A percentile compares a stretch with the other conserved stretches of the same genome.
Conservation (phyloP, 129 eudicot species). For the Escallonia herrerae region DNA sequence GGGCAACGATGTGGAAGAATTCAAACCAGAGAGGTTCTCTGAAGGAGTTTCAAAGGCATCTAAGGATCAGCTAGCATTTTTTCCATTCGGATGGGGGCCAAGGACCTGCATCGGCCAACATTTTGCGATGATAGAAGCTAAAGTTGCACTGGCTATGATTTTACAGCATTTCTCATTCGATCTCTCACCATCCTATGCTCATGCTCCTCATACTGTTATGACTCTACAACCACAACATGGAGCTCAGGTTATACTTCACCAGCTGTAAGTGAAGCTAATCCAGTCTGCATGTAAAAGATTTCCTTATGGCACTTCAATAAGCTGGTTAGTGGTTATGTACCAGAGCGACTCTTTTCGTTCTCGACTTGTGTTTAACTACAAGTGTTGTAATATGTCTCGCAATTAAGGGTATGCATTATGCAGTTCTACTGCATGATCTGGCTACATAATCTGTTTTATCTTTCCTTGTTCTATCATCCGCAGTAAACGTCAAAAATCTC, state of each 20-base stretch:
- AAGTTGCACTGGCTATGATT: conserved; percentile 54
- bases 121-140: conserved; percentile 52
- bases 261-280: conserved; percentile 2
- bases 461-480: too few relatives aligned
- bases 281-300: background rate
- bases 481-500: too few relatives aligned
- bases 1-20: conserved; percentile 58
- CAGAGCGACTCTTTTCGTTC: too few relatives aligned
- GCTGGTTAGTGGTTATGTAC: background rate
- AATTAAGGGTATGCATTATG: background rate
- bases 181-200: conserved; percentile 54
- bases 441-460: too few relatives aligned
- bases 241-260: conserved; percentile 43
- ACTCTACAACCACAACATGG: conserved; percentile 71
- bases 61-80: conserved; percentile 31
- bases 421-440: too few relatives aligned
- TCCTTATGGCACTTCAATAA: background rate
- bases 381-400: background rate
- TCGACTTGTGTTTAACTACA: background rate
- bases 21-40: conserved; percentile 56
- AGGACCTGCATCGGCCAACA: conserved; percentile 58
- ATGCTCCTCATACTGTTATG: conserved; percentile 48
- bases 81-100: conserved; percentile 75
- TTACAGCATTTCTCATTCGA: conserved; percentile 45
- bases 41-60: conserved; percentile 51